Conservation (phyloP, 2,329 filamentous ascomycete genomes). For the Phialophora verrucosa region DNA sequence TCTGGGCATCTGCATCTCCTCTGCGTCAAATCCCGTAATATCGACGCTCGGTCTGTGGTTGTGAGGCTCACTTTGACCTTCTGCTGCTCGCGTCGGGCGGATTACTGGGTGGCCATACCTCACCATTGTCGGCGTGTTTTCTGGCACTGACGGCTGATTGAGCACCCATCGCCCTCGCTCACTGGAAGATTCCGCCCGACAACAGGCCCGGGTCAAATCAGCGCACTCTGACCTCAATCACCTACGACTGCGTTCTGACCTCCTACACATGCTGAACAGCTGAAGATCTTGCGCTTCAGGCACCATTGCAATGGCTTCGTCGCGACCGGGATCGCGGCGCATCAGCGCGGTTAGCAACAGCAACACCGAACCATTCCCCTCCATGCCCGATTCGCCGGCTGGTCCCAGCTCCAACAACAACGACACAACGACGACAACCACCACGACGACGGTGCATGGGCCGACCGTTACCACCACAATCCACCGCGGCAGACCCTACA, state of each 20-base stretch:
- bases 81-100: background rate
- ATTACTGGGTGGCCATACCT: background rate
- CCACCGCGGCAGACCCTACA: constrained; percentile 34
- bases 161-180: background rate
- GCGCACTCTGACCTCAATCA: background rate
- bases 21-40: background rate
- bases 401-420: constrained; percentile 27
- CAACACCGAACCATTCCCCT: constrained; percentile 34
- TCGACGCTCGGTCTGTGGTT: background rate
- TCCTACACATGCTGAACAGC: background rate
- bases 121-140: background rate
- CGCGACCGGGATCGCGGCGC: constrained; percentile 25
- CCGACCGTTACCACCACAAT: constrained; percentile 28
- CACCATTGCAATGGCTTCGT: constrained; percentile 28
- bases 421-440: constrained; percentile 23
- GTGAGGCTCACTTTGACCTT: background rate
- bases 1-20: background rate
- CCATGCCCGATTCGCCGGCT: constrained; percentile 25
- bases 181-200: background rate
- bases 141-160: constrained; percentile 1
- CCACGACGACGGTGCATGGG: constrained; percentile 17
- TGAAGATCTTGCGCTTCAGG: background rate
- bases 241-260: background rate
- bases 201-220: background rate
- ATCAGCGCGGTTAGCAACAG: constrained; percentile 17